phyloP scores from a whole-genome alignment of 257 asterid species.

The Scutellaria minor region DNA sequence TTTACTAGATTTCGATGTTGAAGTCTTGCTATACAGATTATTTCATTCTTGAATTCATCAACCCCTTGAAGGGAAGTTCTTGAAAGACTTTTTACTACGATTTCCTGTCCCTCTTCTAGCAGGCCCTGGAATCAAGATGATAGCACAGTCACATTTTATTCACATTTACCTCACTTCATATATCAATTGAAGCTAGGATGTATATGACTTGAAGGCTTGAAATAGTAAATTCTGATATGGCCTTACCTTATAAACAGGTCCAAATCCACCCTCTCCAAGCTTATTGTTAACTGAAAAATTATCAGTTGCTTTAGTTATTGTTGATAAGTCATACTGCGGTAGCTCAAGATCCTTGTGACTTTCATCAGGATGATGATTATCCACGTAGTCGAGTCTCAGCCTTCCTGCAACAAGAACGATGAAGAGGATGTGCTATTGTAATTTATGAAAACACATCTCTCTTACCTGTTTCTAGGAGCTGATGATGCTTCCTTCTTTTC shows the following conservation, averaged over 20 bases:
- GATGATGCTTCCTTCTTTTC: constrained; percentile 17
- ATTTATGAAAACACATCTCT: neutral
- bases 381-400: neutral
- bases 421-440: too few species aligned
- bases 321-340: constrained; percentile 23
- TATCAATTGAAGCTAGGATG: too few species aligned
- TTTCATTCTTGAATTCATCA: constrained; percentile 45
- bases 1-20: constrained; percentile 49
- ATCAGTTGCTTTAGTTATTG: constrained; percentile 36
- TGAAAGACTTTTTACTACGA: constrained; percentile 64
- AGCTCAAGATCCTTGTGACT: constrained; percentile 29
- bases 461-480: constrained; percentile 4
- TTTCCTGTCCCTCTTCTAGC: constrained; percentile 45
- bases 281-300: constrained; percentile 29
- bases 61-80: constrained; percentile 46
- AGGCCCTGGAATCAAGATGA: constrained; percentile 41
- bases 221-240: neutral
- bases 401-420: neutral
- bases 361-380: constrained; percentile 3
- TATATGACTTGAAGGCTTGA: neutral
- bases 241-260: constrained; percentile 40
- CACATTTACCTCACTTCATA: too few species aligned
- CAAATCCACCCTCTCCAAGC: constrained; percentile 44
- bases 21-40: constrained; percentile 41
- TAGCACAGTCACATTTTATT: too few species aligned